Evolutionary conservation across 2,329 filamentous ascomycete genomes (phyloP).

Genomic region (Chalara sp.): DNA sequence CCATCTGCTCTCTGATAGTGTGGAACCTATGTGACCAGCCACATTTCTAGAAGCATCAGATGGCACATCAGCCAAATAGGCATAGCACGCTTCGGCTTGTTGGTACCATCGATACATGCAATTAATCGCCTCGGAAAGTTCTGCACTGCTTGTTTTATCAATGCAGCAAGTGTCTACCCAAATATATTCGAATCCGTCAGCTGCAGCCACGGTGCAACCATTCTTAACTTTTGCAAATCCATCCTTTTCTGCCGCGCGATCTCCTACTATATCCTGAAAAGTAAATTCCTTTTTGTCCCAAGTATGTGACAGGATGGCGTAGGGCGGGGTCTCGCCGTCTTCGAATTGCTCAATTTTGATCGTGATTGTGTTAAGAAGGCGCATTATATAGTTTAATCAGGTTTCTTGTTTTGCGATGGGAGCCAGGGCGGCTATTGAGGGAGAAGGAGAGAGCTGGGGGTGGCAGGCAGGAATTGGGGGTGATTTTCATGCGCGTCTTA

Average conservation of each 20-base stretch:
- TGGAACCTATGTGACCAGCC: constrained; percentile 3
- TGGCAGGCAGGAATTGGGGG: no score
- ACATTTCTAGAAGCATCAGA: neutral
- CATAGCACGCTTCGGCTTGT: constrained; percentile 9
- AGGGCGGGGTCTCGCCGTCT: constrained; percentile 14
- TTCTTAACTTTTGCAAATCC: constrained; percentile 9
- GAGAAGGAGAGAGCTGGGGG: no score
- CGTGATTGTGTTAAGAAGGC: neutral
- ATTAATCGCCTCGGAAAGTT: neutral
- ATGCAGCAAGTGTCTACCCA: neutral
- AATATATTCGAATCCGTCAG: neutral
- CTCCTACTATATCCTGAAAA: constrained; percentile 17
- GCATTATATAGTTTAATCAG: no score
- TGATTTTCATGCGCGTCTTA: no score
- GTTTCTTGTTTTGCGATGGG: no score
- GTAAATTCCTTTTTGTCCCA: constrained; percentile 26
- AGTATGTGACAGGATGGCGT: constrained; percentile 28
- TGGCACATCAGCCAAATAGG: constrained; percentile 9
- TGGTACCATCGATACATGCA: neutral
- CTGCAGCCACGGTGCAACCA: constrained; percentile 1
- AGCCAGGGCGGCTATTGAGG: no score
- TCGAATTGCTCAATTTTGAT: constrained; percentile 4
- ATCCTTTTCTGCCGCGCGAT: constrained; percentile 10
- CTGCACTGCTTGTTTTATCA: no score
- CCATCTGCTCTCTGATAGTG: constrained; percentile 12